phyloP scores from a whole-genome alignment of 768 basidiomycete genomes.

The Amanita rubescens region DNA sequence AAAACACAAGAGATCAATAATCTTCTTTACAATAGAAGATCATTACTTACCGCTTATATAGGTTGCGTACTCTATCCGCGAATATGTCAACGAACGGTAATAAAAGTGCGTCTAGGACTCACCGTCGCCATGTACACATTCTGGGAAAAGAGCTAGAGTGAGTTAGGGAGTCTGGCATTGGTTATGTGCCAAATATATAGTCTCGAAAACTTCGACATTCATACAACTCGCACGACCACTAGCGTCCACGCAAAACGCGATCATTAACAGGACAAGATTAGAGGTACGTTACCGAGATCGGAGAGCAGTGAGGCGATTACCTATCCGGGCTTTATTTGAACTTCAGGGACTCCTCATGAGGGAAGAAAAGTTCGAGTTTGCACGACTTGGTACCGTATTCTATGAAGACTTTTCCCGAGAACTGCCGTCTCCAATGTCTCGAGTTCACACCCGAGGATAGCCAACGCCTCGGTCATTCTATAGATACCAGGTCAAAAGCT shows the following conservation, averaged over 20 bases:
- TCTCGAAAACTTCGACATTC: slow-evolving; percentile 3
- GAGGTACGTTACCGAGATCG: slow-evolving; percentile 7
- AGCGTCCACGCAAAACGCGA: neutral
- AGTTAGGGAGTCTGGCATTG: slow-evolving; percentile 1
- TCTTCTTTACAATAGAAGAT: neutral
- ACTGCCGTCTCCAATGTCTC: neutral
- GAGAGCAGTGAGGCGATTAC: slow-evolving; percentile 4
- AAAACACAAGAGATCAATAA: slow-evolving; percentile 8
- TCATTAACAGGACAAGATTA: slow-evolving; percentile 2
- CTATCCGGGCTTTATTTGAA: slow-evolving; percentile 6
- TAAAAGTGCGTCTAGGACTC: slow-evolving; percentile 16
- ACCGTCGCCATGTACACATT: slow-evolving; percentile 62
- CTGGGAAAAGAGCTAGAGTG: slow-evolving; percentile 12
- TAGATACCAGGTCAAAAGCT: neutral
- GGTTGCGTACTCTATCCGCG: slow-evolving; percentile 42
- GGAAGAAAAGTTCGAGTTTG: neutral
- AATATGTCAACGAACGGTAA: neutral
- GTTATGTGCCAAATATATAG: slow-evolving; percentile 1
- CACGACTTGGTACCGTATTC: neutral
- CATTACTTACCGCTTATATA: slow-evolving; percentile 41
- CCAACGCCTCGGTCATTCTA: slow-evolving; percentile 2
- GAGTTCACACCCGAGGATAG: slow-evolving; percentile 1
- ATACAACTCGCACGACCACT: slow-evolving; percentile 1
- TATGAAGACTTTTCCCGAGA: neutral
- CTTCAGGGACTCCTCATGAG: slow-evolving; percentile 1